Evolutionary conservation across 2,329 filamentous ascomycete genomes (phyloP).

Genomic region (Leptosphaerulina australis): DNA sequence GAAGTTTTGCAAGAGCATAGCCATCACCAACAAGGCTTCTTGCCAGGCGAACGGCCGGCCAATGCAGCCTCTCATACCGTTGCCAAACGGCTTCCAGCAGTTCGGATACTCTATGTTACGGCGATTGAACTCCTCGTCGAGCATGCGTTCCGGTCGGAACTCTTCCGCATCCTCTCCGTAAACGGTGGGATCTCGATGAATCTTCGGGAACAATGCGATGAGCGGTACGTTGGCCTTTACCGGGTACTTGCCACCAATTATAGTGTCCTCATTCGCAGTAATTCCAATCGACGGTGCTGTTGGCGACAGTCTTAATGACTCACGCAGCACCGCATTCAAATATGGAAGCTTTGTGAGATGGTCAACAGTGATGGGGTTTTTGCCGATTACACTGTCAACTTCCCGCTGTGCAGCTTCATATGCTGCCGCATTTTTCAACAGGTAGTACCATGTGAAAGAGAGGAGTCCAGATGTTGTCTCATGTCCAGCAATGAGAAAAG

Average conservation of each 20-base stretch:
- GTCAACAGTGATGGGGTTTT: constrained; percentile 52
- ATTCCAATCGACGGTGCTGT: constrained; percentile 59
- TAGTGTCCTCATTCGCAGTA: constrained; percentile 41
- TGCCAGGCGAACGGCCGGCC: constrained; percentile 63
- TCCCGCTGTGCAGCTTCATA: constrained; percentile 60
- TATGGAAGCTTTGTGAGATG: constrained; percentile 61
- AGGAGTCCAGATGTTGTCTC: constrained; percentile 48
- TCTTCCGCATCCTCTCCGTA: constrained; percentile 54
- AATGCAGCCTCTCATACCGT: constrained; percentile 60
- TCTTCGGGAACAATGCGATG: constrained; percentile 38
- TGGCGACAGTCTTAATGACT: constrained; percentile 61
- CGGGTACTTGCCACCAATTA: constrained; percentile 48
- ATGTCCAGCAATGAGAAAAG: constrained; percentile 62
- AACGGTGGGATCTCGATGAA: constrained; percentile 52
- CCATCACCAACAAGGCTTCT: constrained; percentile 55
- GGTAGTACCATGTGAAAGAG: constrained; percentile 57
- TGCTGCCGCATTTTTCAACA: constrained; percentile 58
- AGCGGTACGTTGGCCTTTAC: constrained; percentile 45
- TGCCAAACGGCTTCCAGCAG: constrained; percentile 62
- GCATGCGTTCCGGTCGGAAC: constrained; percentile 57
- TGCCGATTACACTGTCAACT: constrained; percentile 59
- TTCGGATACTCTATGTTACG: constrained; percentile 49
- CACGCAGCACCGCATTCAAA: constrained; percentile 61
- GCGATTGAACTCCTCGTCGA: constrained; percentile 50
- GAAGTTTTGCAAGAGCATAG: constrained; percentile 55